Evolutionary conservation across 257 asterid genomes (phyloP).

Genomic region (Lantana camara): DNA sequence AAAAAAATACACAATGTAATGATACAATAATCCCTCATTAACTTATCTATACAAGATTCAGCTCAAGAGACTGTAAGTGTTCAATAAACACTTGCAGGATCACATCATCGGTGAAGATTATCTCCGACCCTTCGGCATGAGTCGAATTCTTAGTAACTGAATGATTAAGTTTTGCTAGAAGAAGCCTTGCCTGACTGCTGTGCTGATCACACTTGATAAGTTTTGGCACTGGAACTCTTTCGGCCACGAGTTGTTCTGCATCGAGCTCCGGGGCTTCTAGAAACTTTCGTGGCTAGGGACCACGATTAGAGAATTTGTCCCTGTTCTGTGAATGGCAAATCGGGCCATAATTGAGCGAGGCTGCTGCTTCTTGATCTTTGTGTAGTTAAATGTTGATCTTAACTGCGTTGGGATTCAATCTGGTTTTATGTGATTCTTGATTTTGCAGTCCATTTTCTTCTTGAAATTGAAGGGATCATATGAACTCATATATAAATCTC

Average conservation of each 20-base stretch:
- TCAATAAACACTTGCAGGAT: conserved; percentile 84
- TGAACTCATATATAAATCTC: background rate
- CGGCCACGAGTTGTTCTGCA: conserved; percentile 73
- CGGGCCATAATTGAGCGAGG: conserved; percentile 89
- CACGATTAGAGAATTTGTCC: conserved; percentile 74
- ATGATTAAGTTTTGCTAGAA: conserved; percentile 88
- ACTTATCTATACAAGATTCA: conserved; percentile 11
- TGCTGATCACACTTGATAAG: conserved; percentile 90
- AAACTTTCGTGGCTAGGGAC: conserved; percentile 75
- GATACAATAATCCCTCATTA: conserved; percentile 27
- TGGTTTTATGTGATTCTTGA: no score
- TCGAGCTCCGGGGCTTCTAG: conserved; percentile 88
- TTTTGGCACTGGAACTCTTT: conserved; percentile 84
- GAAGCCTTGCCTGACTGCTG: conserved; percentile 92
- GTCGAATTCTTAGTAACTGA: conserved; percentile 77
- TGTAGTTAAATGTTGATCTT: no score
- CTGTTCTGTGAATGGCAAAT: conserved; percentile 63
- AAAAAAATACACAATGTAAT: background rate
- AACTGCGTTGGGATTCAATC: no score
- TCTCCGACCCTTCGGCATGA: conserved; percentile 53
- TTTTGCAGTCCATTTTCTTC: no score
- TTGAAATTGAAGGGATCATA: background rate
- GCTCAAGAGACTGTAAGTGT: conserved; percentile 72
- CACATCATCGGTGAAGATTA: conserved; percentile 83
- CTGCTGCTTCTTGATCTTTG: conserved; percentile 99